Base-by-base conservation (phyloP, 192 early-diverging fungal species). In the Linnemannia hyalina region DNA sequence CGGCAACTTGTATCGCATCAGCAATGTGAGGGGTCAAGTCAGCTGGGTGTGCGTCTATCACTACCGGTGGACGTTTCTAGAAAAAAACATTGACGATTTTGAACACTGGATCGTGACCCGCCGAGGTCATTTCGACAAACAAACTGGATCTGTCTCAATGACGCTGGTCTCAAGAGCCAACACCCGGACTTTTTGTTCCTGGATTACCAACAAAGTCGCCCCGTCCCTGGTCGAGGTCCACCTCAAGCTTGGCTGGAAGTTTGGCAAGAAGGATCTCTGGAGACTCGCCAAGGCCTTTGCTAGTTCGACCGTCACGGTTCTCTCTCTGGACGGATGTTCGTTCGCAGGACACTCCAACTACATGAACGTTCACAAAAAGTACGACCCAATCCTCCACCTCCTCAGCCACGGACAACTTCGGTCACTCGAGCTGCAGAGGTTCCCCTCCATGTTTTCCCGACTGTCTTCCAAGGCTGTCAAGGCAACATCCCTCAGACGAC, bases 1-100 rank as follows among this genome's bases (percentile, higher is more conserved):
- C 8, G 84, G 75, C 6, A 86, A 86, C 55, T 29, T 86, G 11
- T 86, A 80, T 63, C 78, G 84, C 2, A 68, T 86, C 71, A 80
- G 84, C 47, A 86, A 86, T 40, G 71, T 74, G 7, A 32, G 42
- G 41, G 80, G 84, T 42, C 79, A 86, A 49, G 80, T 76, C 47
- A 86, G 79, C 72, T 86, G 84, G 84, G 68, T 86, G 9, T 86
- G 84, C 29, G 73, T 80, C 16, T 86, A 86, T 36, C 84, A 86
- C 35, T 86, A 81, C 47, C 79, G 84, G 46, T 86, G 84, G 84
- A 86, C 84, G 18, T 86, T 86, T 77, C 60, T 86, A n/a, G 84
- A 86, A 13, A 70, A 73, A 38, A 86, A 81, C 68, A 81, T 86
- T 35, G 84, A 86, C 69, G 84, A 86, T 16, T 86, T 86, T 70